Conservation (phyloP, 805 yeast genomes). For the Wickerhamiella cacticola region DNA sequence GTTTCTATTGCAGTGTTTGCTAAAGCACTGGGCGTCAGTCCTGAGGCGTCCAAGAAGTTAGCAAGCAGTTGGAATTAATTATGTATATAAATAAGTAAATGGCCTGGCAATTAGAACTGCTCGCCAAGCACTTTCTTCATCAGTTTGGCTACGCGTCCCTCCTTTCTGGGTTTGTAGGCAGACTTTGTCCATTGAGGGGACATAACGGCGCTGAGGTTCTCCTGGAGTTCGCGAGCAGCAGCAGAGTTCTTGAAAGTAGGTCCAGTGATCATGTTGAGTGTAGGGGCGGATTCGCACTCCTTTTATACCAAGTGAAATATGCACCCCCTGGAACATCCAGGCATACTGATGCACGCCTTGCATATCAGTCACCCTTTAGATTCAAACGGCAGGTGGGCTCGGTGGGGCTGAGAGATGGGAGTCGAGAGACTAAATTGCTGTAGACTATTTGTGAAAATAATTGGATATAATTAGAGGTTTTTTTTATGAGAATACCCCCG, state of each 20-base stretch:
- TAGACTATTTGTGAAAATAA: too few species aligned
- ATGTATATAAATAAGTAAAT: constrained; percentile 2
- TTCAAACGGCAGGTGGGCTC: too few species aligned
- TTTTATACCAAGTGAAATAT: background rate
- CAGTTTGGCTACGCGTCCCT: constrained; percentile 4
- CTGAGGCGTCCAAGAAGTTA: background rate
- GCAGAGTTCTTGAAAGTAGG: background rate
- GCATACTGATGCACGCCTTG: background rate
- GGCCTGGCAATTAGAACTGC: too few species aligned
- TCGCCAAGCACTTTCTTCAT: constrained; percentile 10
- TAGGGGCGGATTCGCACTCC: background rate
- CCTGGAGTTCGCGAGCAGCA: background rate
- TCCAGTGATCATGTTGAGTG: constrained; percentile 8
- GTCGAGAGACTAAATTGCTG: too few species aligned
- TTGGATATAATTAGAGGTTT: too few species aligned
- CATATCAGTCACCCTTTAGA: too few species aligned
- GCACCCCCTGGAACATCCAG: background rate
- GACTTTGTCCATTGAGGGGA: constrained; percentile 10
- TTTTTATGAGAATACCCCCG: background rate
- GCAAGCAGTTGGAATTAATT: background rate
- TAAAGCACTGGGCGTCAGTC: background rate
- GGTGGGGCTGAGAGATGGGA: too few species aligned
- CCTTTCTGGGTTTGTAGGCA: constrained; percentile 9
- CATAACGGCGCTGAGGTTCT: constrained; percentile 5
- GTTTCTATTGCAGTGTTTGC: background rate